These are phyloP conservation scores for Chaetomiaceae sp. DNA, from an alignment of 2,329 filamentous ascomycete genomes.

Conservation along the genomic window DNA sequence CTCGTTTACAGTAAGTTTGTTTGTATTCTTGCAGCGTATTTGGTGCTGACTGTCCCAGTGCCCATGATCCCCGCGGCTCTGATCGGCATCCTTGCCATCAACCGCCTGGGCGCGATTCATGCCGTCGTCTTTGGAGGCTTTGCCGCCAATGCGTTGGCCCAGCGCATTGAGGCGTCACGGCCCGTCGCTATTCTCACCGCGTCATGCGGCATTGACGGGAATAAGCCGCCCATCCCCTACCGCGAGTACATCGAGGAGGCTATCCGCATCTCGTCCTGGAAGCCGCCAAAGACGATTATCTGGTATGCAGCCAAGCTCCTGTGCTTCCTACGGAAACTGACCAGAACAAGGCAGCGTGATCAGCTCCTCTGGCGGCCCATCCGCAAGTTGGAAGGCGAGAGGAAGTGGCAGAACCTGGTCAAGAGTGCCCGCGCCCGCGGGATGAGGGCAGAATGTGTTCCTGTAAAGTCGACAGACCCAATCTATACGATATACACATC, in stretches of 20 bases:
- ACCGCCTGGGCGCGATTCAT: constrained; percentile 80
- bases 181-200: constrained; percentile 78
- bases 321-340: not conserved
- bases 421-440: constrained; percentile 65
- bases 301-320: constrained; percentile 46
- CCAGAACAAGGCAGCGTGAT: constrained; percentile 58
- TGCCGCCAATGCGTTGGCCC: constrained; percentile 72
- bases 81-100: constrained; percentile 79
- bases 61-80: constrained; percentile 90
- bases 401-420: constrained; percentile 74
- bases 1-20: constrained; percentile 79
- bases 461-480: constrained; percentile 70
- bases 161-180: constrained; percentile 78
- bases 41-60: constrained; percentile 52
- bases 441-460: constrained; percentile 67
- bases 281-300: constrained; percentile 68
- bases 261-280: constrained; percentile 61
- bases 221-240: constrained; percentile 75
- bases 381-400: constrained; percentile 62
- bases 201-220: constrained; percentile 86
- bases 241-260: constrained; percentile 72
- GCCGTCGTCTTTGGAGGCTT: constrained; percentile 94
- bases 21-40: no score
- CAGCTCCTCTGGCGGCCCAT: constrained; percentile 69
- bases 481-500: constrained; percentile 92